A percentile compares a stretch with the other conserved stretches of the same genome.
These are phyloP conservation scores for Geopyxis carbonaria DNA, from an alignment of 495 filamentous ascomycete genomes.

Conservation along the genomic window DNA sequence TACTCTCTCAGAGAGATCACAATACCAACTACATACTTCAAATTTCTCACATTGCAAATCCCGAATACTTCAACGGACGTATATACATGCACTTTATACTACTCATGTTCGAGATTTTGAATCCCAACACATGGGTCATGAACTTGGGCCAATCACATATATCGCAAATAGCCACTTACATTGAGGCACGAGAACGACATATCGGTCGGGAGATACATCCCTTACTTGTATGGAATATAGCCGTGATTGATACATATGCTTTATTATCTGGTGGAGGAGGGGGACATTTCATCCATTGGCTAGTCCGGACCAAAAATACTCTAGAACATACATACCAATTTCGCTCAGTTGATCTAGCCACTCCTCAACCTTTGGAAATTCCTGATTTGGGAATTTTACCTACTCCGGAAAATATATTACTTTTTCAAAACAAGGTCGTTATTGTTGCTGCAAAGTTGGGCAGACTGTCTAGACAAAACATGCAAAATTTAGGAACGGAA, in stretches of 20 bases:
- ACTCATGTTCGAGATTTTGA: slow-evolving; percentile 42
- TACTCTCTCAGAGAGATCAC: no score
- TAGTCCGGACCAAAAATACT: no score
- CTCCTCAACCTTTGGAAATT: slow-evolving; percentile 15
- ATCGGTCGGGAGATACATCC: slow-evolving; percentile 34
- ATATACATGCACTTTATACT: slow-evolving; percentile 44
- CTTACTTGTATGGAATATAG: slow-evolving; percentile 41
- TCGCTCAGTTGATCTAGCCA: no score
- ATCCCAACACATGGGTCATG: slow-evolving; percentile 31
- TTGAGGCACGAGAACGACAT: slow-evolving; percentile 30
- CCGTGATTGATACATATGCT: slow-evolving; percentile 39
- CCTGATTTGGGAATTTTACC: no score
- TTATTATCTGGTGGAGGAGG: slow-evolving; percentile 37
- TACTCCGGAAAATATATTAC: slow-evolving; percentile 5
- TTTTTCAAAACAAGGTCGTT: slow-evolving; percentile 12
- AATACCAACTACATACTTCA: no score
- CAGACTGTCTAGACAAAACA: no score
- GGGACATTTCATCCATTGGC: slow-evolving; percentile 35
- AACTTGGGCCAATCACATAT: slow-evolving; percentile 42
- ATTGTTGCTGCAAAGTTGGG: slow-evolving; percentile 14
- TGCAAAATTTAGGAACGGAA: no score
- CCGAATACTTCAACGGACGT: slow-evolving; percentile 38
- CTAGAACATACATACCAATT: no score
- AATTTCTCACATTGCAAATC: no score
- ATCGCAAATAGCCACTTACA: slow-evolving; percentile 36